Evolutionary conservation across 2,329 filamentous ascomycete genomes (phyloP), one percentile per base, ranked within the genome.

Genomic region (Diaporthe batatas): DNA sequence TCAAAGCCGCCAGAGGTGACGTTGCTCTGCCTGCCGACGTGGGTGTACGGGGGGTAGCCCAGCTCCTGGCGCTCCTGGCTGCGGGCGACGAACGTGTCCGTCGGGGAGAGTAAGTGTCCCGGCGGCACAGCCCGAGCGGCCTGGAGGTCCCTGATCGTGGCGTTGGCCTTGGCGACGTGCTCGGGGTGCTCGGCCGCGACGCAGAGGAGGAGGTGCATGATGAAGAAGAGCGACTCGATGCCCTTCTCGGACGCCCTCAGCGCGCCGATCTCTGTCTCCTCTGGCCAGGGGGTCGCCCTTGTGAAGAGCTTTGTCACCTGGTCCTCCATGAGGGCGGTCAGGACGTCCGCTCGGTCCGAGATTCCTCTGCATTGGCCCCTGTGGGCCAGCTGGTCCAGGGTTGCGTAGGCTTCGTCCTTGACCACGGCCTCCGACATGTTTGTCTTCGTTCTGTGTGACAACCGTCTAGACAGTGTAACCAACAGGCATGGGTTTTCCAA

Each of bases 201-300:
- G 71, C 86, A 88, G 14, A 88, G 78, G 0, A 88, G 80, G 0
- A 89, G 78, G 76, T 88, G 87, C 75, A 86, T 87, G 21, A 88
- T 82, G 68, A 86, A 83, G 74, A 88, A 88, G 77, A 88, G 88
- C 0, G 85, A 84, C 74, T 87, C 84, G 5, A 88, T 86, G 6
- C 86, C 86, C 78, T 88, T 88, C 74, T 88, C 86, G 0, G 85
- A 88, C 0, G 85, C 84, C 59, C 39, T 42, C 39, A 42, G 39
- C 3, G 1, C 1, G 39, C 39, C 39, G 6, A 6, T 87, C 83
- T 1, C 18, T n/a, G 1, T 1, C 4, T 6, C 18, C 7, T 16
- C 10, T 10, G 0, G 1, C 7, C 32, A 0, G 11, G 10, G 12
- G n/a, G 3, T 3, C 55, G 23, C 34, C 6, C 8, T 11, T 3